These are phyloP conservation scores for Eutypa lata DNA, from an alignment of 2,329 filamentous ascomycete genomes.

Conservation along the genomic window DNA sequence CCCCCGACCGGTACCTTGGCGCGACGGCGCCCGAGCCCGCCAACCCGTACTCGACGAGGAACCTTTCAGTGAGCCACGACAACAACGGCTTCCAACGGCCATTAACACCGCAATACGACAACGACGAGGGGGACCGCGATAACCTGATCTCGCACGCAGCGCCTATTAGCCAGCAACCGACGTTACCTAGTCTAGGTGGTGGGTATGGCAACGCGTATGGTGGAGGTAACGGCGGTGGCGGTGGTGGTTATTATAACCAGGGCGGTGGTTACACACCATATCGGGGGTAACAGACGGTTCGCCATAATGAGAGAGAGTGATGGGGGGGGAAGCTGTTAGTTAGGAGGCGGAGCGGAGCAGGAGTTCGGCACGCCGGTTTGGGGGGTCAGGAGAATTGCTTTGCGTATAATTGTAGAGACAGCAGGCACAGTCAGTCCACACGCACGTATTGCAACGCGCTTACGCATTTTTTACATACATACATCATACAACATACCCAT, in stretches of 20 bases:
- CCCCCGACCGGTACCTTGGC: constrained; percentile 31
- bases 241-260: background rate
- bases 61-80: constrained; percentile 18
- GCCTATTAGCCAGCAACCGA: constrained; percentile 35
- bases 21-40: constrained; percentile 14
- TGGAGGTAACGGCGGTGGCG: constrained; percentile 3
- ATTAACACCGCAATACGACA: constrained; percentile 29
- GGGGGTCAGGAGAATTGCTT: background rate
- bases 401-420: background rate
- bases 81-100: constrained; percentile 20
- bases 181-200: constrained; percentile 27
- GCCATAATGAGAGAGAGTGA: background rate
- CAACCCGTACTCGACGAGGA: constrained; percentile 23
- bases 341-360: background rate
- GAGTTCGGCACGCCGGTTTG: background rate
- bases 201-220: constrained; percentile 17
- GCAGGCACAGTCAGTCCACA: background rate
- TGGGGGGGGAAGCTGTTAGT: background rate
- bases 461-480: too few relatives aligned
- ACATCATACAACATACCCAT: too few relatives aligned
- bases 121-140: constrained; percentile 25
- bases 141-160: constrained; percentile 38
- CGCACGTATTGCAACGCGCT: too few relatives aligned
- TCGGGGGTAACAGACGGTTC: background rate
- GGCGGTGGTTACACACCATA: background rate